Evolutionary conservation across 2,329 filamentous ascomycete genomes (phyloP), one percentile per base, ranked within the genome.

Genomic region (Hymenoscyphus salicellus): DNA sequence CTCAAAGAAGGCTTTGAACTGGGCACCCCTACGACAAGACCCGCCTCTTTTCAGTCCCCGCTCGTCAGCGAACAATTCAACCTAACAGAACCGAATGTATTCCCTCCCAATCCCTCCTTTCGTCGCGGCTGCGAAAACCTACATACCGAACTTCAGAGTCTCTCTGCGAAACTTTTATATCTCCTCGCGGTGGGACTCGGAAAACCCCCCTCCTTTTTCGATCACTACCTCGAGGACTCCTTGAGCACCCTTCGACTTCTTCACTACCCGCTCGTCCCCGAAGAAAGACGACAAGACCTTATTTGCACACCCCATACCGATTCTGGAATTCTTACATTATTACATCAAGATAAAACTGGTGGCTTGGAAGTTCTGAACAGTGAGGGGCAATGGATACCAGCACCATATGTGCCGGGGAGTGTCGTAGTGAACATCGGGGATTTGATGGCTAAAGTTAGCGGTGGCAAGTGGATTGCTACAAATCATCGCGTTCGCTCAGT

Each of bases 341-440:
- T 83, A 17, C 78, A 81, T 67, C 80, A 82, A 72, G 80, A 81
- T 69, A 68, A 74, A 5, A 80, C 79, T 1, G 79, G 79, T 26
- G 81, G 79, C 0, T 73, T 83, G 3, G 80, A 83, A 70, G 80
- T 83, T 1, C 75, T 77, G 52, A 79, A 81, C 63, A 75, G 79
- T 77, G 72, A 78, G 32, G 78, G 80, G 28, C 68, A 79, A 63
- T 83, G 81, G 81, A 78, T 81, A 52, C 79, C 80, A 20, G 81
- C 82, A 0, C 77, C 75, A 0, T 79, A 79, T 62, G 77, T 79
- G 49, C 77, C 78, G 3, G 79, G 79, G 16, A 80, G 79, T 0
- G 76, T 83, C n/a, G 79, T 83, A 5, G 78, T 82, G 57, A 84
- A 83, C 58, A 79, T 82, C 7, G 80, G 79, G 3, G 79, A 81